These are phyloP conservation scores for Hypocrella siamensis DNA, from an alignment of 2,329 filamentous ascomycete species.

Conservation along the genomic window DNA sequence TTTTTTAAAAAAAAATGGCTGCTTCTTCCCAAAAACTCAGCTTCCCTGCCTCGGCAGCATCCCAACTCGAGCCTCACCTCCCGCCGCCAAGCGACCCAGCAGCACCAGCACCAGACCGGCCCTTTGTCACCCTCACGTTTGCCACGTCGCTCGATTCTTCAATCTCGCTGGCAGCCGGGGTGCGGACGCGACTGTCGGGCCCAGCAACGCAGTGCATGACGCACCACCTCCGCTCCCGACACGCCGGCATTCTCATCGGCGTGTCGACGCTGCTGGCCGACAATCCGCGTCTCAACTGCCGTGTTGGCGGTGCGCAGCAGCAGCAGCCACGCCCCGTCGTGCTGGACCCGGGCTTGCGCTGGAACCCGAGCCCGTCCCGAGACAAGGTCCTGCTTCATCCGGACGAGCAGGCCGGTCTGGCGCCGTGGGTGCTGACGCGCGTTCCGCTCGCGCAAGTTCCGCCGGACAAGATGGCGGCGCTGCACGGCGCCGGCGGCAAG, in stretches of 20 bases:
- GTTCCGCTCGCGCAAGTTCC: constrained; percentile 25
- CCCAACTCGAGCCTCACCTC: constrained; percentile 16
- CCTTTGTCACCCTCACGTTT: constrained; percentile 69
- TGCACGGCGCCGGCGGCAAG: constrained; percentile 36
- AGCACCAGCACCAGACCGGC: constrained; percentile 7
- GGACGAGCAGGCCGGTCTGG: constrained; percentile 45
- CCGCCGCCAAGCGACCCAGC: constrained; percentile 9
- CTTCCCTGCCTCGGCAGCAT: constrained; percentile 15
- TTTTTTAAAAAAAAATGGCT: too few relatives aligned
- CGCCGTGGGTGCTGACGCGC: constrained; percentile 55
- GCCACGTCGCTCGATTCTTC: constrained; percentile 79
- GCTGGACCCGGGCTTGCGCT: constrained; percentile 64
- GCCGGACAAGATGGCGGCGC: constrained; percentile 21
- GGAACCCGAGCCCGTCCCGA: constrained; percentile 43
- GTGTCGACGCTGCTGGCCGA: constrained; percentile 74
- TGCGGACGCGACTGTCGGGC: constrained; percentile 73
- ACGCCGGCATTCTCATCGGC: constrained; percentile 75
- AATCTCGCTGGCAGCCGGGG: constrained; percentile 59
- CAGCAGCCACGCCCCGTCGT: constrained; percentile 67
- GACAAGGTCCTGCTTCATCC: constrained; percentile 52
- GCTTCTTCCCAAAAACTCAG: constrained; percentile 17
- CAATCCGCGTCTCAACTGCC: constrained; percentile 73
- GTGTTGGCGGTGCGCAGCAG: constrained; percentile 43
- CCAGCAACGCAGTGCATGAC: constrained; percentile 81
- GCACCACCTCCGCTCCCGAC: constrained; percentile 68